These are phyloP conservation scores for Phytophthora boehmeriae DNA, from an alignment of 352 stramenopile genomes.

Conservation along the genomic window DNA sequence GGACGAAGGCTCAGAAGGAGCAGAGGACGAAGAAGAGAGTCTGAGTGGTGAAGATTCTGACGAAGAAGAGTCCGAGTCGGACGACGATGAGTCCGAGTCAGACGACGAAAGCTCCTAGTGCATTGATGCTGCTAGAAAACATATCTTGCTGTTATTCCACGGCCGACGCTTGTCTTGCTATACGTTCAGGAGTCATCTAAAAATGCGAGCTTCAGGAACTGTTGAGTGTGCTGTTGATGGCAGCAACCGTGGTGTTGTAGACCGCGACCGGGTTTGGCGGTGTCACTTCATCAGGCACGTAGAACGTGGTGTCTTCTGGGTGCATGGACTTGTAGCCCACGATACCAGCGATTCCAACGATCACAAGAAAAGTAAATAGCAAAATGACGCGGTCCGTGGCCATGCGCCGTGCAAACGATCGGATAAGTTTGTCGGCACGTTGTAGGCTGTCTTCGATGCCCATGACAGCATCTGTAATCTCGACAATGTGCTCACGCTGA, in stretches of 20 bases:
- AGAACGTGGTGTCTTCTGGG: conserved; percentile 79
- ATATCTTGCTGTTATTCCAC: conserved; percentile 14
- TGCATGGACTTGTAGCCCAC: conserved; percentile 86
- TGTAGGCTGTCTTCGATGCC: conserved; percentile 81
- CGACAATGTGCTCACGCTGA: conserved; percentile 87
- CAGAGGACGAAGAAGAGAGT: conserved; percentile 24
- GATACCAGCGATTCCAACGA: conserved; percentile 80
- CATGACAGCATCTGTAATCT: conserved; percentile 89
- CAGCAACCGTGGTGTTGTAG: conserved; percentile 79
- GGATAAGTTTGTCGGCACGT: conserved; percentile 84
- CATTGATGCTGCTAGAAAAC: background rate
- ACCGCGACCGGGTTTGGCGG: conserved; percentile 71
- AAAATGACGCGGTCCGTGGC: conserved; percentile 85
- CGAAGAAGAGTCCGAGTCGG: conserved; percentile 23
- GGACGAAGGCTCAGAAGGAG: conserved; percentile 32
- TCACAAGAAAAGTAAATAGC: conserved; percentile 80
- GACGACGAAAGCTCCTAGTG: conserved; percentile 22
- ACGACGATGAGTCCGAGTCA: conserved; percentile 33
- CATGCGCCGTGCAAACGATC: conserved; percentile 82
- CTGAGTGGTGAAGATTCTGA: conserved; percentile 21
- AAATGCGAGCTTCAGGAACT: background rate
- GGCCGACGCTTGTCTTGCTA: conserved; percentile 2
- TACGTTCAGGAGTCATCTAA: conserved; percentile 1
- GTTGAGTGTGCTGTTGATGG: conserved; percentile 61
- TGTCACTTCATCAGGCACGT: conserved; percentile 86